phyloP scores from a whole-genome alignment of 1,284 basidiomycete species.

The Cutaneotrichosporon dermatis region DNA sequence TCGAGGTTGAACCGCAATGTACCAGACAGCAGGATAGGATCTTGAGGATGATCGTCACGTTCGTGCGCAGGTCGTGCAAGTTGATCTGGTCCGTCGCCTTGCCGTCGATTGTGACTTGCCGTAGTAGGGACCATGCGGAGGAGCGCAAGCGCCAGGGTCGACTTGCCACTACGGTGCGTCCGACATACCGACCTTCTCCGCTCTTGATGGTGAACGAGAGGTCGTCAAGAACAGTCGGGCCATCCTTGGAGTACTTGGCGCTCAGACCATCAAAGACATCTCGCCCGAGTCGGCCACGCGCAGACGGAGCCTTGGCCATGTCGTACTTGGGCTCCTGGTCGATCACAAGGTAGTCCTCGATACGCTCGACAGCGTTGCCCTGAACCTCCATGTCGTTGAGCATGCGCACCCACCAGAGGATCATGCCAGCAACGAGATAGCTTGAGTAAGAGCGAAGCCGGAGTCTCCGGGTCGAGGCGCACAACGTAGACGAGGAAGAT shows the following conservation, averaged over 20 bases:
- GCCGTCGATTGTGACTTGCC: constrained; percentile 54
- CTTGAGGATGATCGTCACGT: constrained; percentile 59
- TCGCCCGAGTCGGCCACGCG: constrained; percentile 76
- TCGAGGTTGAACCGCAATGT: constrained; percentile 72
- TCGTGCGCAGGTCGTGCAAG: constrained; percentile 57
- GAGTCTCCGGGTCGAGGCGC: constrained; percentile 38
- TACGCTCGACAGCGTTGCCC: constrained; percentile 60
- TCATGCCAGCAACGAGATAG: constrained; percentile 44
- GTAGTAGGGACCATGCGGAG: constrained; percentile 57
- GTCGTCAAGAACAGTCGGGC: constrained; percentile 56
- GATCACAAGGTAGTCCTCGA: constrained; percentile 65
- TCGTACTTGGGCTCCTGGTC: constrained; percentile 63
- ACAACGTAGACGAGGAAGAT: constrained; percentile 44
- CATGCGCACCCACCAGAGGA: constrained; percentile 42
- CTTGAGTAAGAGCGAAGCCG: constrained; percentile 49
- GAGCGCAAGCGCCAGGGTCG: constrained; percentile 50
- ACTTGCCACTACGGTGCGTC: constrained; percentile 70
- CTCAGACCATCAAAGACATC: constrained; percentile 57
- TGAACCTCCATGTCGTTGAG: constrained; percentile 50
- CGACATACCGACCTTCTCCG: constrained; percentile 63
- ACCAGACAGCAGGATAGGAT: constrained; percentile 67
- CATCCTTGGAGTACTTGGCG: constrained; percentile 47
- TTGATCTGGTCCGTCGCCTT: constrained; percentile 54
- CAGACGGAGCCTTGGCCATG: constrained; percentile 59
- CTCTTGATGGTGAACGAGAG: constrained; percentile 57